Conservation (phyloP, 768 basidiomycete species). For the Russula virescens region DNA sequence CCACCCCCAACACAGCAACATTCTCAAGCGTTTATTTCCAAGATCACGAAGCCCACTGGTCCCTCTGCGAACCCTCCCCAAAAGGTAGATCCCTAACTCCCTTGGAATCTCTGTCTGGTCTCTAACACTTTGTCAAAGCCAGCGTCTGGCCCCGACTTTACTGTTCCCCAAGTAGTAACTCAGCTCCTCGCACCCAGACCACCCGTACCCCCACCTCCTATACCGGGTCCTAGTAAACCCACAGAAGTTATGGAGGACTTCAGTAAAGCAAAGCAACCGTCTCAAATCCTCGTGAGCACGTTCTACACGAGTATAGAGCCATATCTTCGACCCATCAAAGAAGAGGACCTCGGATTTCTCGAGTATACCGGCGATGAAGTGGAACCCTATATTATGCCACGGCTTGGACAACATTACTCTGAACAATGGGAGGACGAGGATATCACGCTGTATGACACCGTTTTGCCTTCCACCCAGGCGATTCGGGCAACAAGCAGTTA, state of each 20-base stretch:
- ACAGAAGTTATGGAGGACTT: slow-evolving; percentile 86
- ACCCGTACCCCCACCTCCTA: slow-evolving; percentile 53
- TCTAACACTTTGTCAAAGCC: slow-evolving; percentile 26
- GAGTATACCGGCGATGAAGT: slow-evolving; percentile 88
- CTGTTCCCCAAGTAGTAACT: slow-evolving; percentile 42
- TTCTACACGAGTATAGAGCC: slow-evolving; percentile 89
- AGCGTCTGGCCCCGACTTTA: slow-evolving; percentile 52
- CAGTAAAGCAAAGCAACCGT: slow-evolving; percentile 71
- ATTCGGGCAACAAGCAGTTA: slow-evolving; percentile 33
- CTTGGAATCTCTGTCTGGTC: background rate
- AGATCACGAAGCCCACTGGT: slow-evolving; percentile 50
- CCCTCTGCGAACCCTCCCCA: slow-evolving; percentile 38
- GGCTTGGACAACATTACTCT: slow-evolving; percentile 80
- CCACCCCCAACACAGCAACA: slow-evolving; percentile 34
- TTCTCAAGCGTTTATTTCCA: slow-evolving; percentile 40
- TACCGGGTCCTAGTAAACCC: slow-evolving; percentile 78
- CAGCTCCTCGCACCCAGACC: slow-evolving; percentile 57
- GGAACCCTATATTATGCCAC: slow-evolving; percentile 81
- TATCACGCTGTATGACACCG: slow-evolving; percentile 41
- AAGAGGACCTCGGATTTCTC: slow-evolving; percentile 94
- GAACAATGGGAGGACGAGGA: slow-evolving; percentile 96
- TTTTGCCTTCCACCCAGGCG: slow-evolving; percentile 39
- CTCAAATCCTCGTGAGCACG: slow-evolving; percentile 63
- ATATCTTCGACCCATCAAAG: slow-evolving; percentile 82
- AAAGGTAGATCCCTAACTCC: slow-evolving; percentile 39